These are phyloP conservation scores for Steccherinum ochraceum DNA, from an alignment of 768 basidiomycete genomes.

Conservation along the genomic window DNA sequence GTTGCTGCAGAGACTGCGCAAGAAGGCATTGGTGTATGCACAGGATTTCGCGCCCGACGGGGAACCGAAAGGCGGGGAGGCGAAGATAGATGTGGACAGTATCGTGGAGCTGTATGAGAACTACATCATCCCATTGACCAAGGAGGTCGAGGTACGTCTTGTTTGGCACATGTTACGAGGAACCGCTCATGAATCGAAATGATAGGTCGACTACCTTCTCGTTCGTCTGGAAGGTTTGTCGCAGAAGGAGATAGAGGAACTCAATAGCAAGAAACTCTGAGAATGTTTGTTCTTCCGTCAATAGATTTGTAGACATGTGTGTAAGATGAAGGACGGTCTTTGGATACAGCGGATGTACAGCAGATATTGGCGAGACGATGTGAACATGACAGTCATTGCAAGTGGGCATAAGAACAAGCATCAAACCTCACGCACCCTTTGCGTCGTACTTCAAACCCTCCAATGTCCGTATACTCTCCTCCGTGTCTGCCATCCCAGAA, in stretches of 20 bases:
- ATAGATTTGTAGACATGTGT: too few relatives aligned
- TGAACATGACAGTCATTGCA: too few relatives aligned
- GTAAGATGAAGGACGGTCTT: too few relatives aligned
- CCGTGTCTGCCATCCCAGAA: constrained; percentile 14
- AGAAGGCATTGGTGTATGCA: constrained; percentile 75
- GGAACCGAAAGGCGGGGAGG: constrained; percentile 35
- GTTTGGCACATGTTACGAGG: background rate
- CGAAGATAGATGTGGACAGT: constrained; percentile 87
- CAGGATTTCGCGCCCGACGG: constrained; percentile 77
- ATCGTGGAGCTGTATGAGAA: constrained; percentile 92
- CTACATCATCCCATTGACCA: constrained; percentile 95
- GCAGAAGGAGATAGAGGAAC: constrained; percentile 67
- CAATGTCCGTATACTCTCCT: constrained; percentile 14
- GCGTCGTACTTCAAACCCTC: constrained; percentile 20
- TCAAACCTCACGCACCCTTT: constrained; percentile 15
- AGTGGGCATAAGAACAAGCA: too few relatives aligned
- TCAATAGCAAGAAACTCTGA: constrained; percentile 21
- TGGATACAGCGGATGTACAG: too few relatives aligned
- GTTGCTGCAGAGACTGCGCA: constrained; percentile 74
- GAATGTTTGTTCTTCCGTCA: too few relatives aligned
- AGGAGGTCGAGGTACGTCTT: constrained; percentile 86
- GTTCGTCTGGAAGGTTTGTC: constrained; percentile 82
- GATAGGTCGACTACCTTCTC: constrained; percentile 92
- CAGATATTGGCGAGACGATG: too few relatives aligned
- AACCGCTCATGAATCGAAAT: constrained; percentile 3